Evolutionary conservation across 176 grass and related monocot species (phyloP).

Genomic region (Phoenix dactylifera): DNA sequence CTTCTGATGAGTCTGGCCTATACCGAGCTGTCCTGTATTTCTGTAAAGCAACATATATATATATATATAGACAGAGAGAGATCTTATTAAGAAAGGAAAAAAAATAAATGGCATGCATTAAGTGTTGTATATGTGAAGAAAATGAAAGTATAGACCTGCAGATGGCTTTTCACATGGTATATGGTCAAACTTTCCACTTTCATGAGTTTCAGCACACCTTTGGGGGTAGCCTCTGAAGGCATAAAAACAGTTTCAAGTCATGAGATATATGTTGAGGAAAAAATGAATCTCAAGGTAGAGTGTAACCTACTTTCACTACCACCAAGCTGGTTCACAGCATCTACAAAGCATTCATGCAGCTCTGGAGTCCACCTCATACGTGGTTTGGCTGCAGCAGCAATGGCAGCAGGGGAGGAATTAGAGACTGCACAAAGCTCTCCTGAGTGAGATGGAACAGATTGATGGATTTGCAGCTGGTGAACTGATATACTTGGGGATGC

Average conservation of each 20-base stretch:
- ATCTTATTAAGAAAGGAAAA: constrained; percentile 18
- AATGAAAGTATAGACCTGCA: constrained; percentile 48
- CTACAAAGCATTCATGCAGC: constrained; percentile 89
- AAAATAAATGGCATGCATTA: neutral
- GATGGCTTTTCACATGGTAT: constrained; percentile 99
- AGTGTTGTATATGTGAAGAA: constrained; percentile 5
- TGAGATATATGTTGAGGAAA: constrained; percentile 18
- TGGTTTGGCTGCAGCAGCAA: constrained; percentile 44
- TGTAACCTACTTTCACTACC: constrained; percentile 84
- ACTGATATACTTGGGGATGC: constrained; percentile 10
- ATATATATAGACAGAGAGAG: neutral
- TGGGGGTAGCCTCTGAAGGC: constrained; percentile 89
- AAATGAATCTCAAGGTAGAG: neutral
- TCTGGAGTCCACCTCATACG: constrained; percentile 98
- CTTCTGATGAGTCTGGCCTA: constrained; percentile 91
- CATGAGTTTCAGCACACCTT: constrained; percentile 97
- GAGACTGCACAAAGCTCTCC: constrained; percentile 35
- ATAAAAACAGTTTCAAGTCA: constrained; percentile 4
- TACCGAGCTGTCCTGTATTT: constrained; percentile 97
- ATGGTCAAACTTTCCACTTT: constrained; percentile 98
- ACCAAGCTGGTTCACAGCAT: constrained; percentile 89
- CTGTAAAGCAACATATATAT: constrained; percentile 36
- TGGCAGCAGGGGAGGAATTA: constrained; percentile 37
- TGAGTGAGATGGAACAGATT: constrained; percentile 46
- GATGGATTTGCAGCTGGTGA: constrained; percentile 34